Evolutionary conservation across 495 filamentous ascomycete species (phyloP).

Genomic region (Geopyxis carbonaria): DNA sequence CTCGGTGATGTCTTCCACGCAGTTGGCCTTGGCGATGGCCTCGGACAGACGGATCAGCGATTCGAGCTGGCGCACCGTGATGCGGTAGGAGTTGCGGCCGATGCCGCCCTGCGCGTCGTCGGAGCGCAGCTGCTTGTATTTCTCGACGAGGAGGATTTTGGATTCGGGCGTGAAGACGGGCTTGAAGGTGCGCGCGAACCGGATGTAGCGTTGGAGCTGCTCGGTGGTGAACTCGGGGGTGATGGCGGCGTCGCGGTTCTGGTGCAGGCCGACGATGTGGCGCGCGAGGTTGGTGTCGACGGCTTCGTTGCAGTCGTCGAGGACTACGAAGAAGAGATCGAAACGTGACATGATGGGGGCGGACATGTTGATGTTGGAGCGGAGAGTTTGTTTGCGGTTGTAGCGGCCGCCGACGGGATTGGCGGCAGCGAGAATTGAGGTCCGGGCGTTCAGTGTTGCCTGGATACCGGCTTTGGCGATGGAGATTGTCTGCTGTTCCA

Average conservation of each 20-base stretch:
- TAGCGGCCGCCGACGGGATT: conserved; percentile 94
- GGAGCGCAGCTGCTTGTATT: conserved; percentile 88
- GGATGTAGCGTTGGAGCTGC: conserved; percentile 92
- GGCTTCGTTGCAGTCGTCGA: conserved; percentile 87
- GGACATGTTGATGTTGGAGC: conserved; percentile 93
- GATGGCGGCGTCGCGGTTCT: conserved; percentile 75
- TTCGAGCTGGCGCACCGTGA: conserved; percentile 91
- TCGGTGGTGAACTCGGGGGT: conserved; percentile 88
- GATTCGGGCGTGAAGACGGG: conserved; percentile 84
- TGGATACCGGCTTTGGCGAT: conserved; percentile 99
- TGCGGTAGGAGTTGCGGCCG: conserved; percentile 83
- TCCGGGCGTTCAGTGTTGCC: conserved; percentile 88
- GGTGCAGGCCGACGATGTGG: conserved; percentile 91
- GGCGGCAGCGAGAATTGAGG: conserved; percentile 85
- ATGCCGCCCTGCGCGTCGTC: conserved; percentile 91
- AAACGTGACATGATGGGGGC: conserved; percentile 99
- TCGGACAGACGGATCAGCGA: conserved; percentile 87
- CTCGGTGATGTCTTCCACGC: conserved; percentile 74
- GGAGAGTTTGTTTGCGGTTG: conserved; percentile 83
- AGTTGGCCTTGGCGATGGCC: conserved; percentile 93
- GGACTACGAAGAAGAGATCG: conserved; percentile 95
- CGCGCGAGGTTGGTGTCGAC: conserved; percentile 80
- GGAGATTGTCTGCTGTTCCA: conserved; percentile 99
- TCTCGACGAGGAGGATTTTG: conserved; percentile 65
- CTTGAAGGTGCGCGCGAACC: conserved; percentile 85